These are phyloP conservation scores for Chenopodium berlandieri DNA, from an alignment of 148 eudicot species.

Conservation along the genomic window DNA sequence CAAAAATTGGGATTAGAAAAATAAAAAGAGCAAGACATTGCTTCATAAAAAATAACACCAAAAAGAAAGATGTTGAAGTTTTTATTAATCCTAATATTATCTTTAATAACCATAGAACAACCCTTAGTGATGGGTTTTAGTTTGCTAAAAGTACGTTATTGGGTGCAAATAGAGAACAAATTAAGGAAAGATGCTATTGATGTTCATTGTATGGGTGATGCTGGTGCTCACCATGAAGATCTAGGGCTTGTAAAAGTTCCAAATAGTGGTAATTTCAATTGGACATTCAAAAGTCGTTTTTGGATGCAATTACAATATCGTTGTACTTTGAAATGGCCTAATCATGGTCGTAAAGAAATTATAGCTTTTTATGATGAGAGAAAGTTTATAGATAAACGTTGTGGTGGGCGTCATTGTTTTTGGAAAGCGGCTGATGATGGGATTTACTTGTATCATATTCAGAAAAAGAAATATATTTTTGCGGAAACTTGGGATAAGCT, in stretches of 20 bases:
- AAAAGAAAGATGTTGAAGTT: neutral
- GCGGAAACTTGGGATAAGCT: conserved; percentile 10
- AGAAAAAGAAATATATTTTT: neutral
- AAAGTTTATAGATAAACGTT: neutral
- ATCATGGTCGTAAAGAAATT: neutral
- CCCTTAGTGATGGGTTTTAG: neutral
- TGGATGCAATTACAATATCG: neutral
- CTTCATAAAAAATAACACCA: too few relatives aligned
- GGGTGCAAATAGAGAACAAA: conserved; percentile 6
- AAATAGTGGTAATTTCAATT: too few relatives aligned
- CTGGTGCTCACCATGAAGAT: too few relatives aligned
- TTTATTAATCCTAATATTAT: neutral
- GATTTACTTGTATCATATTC: neutral
- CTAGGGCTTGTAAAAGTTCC: too few relatives aligned
- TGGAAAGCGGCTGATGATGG: neutral
- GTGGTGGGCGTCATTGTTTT: neutral
- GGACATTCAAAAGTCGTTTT: too few relatives aligned
- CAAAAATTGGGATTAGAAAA: too few relatives aligned
- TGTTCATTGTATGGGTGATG: too few relatives aligned
- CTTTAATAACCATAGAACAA: neutral
- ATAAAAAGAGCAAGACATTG: too few relatives aligned
- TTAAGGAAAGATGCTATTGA: neutral
- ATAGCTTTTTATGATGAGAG: neutral
- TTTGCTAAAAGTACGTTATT: neutral
- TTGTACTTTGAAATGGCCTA: neutral